Evolutionary conservation across 768 basidiomycete genomes (phyloP).

Genomic region (Candolleomyces aberdarensis): DNA sequence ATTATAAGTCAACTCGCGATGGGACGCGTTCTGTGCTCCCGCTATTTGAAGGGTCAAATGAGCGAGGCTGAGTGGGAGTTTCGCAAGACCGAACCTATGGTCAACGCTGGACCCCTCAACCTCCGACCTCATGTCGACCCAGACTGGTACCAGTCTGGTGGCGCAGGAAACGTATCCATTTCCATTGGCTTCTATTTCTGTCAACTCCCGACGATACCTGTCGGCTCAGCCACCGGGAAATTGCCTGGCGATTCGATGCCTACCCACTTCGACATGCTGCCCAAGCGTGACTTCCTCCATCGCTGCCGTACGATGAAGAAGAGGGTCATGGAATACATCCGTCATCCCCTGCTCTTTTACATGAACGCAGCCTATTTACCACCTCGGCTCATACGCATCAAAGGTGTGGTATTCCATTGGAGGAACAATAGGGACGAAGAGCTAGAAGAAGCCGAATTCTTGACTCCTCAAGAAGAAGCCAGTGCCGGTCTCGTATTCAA

Average conservation of each 20-base stretch:
- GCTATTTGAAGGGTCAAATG: constrained; percentile 46
- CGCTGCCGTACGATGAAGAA: constrained; percentile 36
- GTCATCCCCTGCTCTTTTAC: constrained; percentile 47
- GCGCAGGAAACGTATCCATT: constrained; percentile 38
- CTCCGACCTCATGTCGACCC: constrained; percentile 47
- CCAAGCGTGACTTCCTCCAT: constrained; percentile 42
- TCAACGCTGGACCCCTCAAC: constrained; percentile 47
- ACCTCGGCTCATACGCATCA: constrained; percentile 20
- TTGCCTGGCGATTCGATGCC: constrained; percentile 37
- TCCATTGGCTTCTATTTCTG: constrained; percentile 41
- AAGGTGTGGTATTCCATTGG: constrained; percentile 16
- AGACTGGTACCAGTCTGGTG: constrained; percentile 44
- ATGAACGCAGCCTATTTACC: constrained; percentile 25
- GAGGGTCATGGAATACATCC: constrained; percentile 30
- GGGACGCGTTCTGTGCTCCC: constrained; percentile 46
- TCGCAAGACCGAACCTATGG: constrained; percentile 46
- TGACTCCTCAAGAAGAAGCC: constrained; percentile 25
- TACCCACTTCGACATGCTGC: constrained; percentile 37
- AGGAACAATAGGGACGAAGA: constrained; percentile 6
- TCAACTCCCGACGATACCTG: constrained; percentile 46
- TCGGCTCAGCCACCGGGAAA: constrained; percentile 23
- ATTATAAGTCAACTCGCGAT: constrained; percentile 51
- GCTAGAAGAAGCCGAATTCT: constrained; percentile 7
- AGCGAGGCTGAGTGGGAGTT: constrained; percentile 50
- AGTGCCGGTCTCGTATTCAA: constrained; percentile 18